Evolutionary conservation across 2,329 filamentous ascomycete genomes (phyloP).

Genomic region (Verticillium alfalfae): DNA sequence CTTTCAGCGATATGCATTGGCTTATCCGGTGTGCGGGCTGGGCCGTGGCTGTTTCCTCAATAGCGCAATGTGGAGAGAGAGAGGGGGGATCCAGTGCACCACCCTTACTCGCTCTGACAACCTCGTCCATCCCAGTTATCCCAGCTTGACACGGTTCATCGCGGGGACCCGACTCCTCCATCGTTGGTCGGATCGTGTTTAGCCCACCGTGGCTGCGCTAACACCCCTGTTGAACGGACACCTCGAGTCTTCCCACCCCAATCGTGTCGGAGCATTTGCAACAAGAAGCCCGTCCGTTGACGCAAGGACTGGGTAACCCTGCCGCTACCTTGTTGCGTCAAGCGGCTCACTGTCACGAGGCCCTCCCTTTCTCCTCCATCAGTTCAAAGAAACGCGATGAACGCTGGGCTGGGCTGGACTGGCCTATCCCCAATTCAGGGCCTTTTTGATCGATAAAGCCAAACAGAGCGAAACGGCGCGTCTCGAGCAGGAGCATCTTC

Average conservation of each 20-base stretch:
- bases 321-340: too few relatives aligned
- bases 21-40: neutral
- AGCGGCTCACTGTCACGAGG: too few relatives aligned
- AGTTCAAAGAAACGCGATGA: too few relatives aligned
- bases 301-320: neutral
- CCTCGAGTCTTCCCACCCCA: neutral
- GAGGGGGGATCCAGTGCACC: neutral
- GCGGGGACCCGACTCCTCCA: neutral
- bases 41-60: neutral
- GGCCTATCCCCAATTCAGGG: too few relatives aligned
- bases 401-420: too few relatives aligned
- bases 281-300: neutral
- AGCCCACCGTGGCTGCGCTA: neutral
- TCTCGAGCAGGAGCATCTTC: neutral
- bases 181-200: neutral
- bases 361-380: too few relatives aligned
- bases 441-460: neutral
- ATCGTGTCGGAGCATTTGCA: neutral
- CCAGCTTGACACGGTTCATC: neutral
- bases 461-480: neutral
- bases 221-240: neutral
- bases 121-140: neutral
- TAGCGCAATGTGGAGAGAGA: neutral
- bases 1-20: neutral
- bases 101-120: neutral